Conservation (phyloP, 305 asterid genomes). For the Fraxinus dipetala region DNA sequence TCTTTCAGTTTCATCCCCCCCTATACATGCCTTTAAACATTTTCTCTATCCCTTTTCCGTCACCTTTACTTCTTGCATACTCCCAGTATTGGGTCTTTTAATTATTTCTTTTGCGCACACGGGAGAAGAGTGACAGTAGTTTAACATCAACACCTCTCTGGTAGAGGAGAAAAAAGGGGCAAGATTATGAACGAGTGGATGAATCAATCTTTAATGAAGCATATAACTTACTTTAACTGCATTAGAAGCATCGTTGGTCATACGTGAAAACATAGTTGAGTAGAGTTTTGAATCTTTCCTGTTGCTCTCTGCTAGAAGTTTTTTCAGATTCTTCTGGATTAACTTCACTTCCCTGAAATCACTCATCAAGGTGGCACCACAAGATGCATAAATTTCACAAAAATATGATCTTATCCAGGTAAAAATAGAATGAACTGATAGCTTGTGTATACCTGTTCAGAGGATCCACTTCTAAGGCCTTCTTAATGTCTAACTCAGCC, state of each 20-base stretch:
- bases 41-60: background rate
- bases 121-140: background rate
- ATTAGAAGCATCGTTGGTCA: slow-evolving; percentile 34
- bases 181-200: background rate
- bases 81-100: background rate
- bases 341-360: slow-evolving; percentile 61
- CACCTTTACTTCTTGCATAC: background rate
- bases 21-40: background rate
- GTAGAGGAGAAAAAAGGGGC: background rate
- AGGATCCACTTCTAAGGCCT: slow-evolving; percentile 62
- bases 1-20: background rate
- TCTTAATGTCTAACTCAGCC: slow-evolving; percentile 64
- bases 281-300: slow-evolving; percentile 60
- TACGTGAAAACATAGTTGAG: slow-evolving; percentile 47
- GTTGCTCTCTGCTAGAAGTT: slow-evolving; percentile 50
- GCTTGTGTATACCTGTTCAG: slow-evolving; percentile 44
- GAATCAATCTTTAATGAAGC: background rate
- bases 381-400: background rate
- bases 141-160: background rate
- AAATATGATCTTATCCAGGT: background rate
- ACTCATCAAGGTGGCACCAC: background rate
- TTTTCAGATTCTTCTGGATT: slow-evolving; percentile 48
- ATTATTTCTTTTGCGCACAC: background rate
- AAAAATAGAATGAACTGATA: background rate
- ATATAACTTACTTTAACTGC: slow-evolving; percentile 41